Evolutionary conservation across 169 alveolate species (phyloP).

Genomic region (Toxoplasma gondii): DNA sequence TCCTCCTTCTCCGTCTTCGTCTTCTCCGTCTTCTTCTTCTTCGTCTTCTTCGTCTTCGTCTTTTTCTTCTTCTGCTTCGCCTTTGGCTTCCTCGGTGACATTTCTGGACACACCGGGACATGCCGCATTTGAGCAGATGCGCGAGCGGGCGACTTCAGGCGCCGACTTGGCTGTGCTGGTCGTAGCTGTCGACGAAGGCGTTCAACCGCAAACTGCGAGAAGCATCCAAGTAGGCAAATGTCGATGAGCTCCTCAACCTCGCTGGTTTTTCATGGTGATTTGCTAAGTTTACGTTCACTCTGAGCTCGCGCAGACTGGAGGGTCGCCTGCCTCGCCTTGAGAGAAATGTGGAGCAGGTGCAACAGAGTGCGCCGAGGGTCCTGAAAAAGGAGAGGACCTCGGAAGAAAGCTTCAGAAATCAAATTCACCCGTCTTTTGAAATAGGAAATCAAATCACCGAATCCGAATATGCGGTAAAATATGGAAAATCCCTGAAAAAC

Average conservation of each 20-base stretch:
- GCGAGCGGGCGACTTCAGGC: slow-evolving; percentile 30
- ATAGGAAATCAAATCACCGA: too few relatives aligned
- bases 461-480: too few relatives aligned
- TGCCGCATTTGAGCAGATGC: slow-evolving; percentile 46
- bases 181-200: slow-evolving; percentile 47
- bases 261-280: not conserved
- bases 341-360: too few relatives aligned
- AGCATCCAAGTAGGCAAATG: not conserved
- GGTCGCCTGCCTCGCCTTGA: too few relatives aligned
- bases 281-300: too few relatives aligned
- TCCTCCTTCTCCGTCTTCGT: not conserved
- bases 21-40: not conserved
- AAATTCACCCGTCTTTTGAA: too few relatives aligned
- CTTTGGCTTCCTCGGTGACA: not conserved
- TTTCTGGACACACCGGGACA: slow-evolving; percentile 59
- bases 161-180: slow-evolving; percentile 52
- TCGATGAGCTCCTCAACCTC: not conserved
- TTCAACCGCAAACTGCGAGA: slow-evolving; percentile 19
- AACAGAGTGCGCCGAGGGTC: too few relatives aligned
- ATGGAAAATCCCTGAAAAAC: too few relatives aligned
- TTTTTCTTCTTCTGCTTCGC: not conserved
- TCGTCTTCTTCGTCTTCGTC: not conserved
- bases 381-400: too few relatives aligned
- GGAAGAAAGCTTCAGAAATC: too few relatives aligned
- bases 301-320: not conserved